phyloP scores from a whole-genome alignment of 1,284 basidiomycete species.

The Leccinum pachyderme region DNA sequence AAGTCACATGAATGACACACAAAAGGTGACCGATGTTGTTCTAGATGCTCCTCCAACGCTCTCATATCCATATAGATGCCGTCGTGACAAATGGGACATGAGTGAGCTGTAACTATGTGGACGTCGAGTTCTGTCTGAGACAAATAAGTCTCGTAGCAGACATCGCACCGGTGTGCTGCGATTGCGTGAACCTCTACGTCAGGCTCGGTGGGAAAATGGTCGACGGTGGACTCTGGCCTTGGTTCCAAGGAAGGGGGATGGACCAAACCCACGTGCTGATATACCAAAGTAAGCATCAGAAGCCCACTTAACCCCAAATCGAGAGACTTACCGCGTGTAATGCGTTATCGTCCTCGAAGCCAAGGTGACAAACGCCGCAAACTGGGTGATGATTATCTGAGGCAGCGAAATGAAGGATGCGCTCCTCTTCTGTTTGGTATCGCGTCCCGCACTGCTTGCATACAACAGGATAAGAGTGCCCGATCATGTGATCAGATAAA shows the following conservation, averaged over 20 bases:
- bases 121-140: conserved; percentile 30
- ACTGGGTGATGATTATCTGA: conserved; percentile 26
- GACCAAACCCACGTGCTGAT: conserved; percentile 18
- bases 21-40: conserved; percentile 28
- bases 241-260: conserved; percentile 18
- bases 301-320: conserved; percentile 7
- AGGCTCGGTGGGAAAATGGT: conserved; percentile 10
- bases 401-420: conserved; percentile 23
- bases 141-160: conserved; percentile 26
- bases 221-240: conserved; percentile 11
- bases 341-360: conserved; percentile 30
- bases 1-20: conserved; percentile 24
- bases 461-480: conserved; percentile 26
- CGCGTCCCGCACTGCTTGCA: conserved; percentile 29
- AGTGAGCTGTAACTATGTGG: conserved; percentile 32
- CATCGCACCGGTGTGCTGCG: conserved; percentile 15
- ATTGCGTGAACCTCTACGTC: conserved; percentile 4
- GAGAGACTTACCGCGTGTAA: conserved; percentile 20
- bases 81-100: conserved; percentile 34
- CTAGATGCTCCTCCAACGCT: conserved; percentile 30
- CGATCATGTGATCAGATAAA: conserved; percentile 28
- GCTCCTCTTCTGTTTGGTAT: conserved; percentile 32
- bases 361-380: conserved; percentile 24
- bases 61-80: conserved; percentile 29
- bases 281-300: conserved; percentile 12